Base-by-base conservation (phyloP, 768 basidiomycete genomes). In the Suillus decipiens region DNA sequence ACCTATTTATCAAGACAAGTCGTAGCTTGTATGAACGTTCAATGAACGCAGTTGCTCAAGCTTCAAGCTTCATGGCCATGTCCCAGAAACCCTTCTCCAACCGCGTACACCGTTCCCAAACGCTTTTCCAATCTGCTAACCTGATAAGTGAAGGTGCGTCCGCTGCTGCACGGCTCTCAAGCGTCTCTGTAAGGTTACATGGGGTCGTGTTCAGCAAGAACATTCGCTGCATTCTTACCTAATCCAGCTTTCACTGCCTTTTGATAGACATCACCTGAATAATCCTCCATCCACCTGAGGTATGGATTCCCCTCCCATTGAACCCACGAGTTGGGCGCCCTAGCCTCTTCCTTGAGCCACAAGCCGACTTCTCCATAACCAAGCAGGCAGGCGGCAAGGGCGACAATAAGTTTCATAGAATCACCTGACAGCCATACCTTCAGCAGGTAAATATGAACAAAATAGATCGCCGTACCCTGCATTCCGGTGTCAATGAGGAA, bases 351-450 rank as follows among this genome's bases (percentile, higher is more conserved):
- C 72, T 86, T 83, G 37, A 98, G 77, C 88, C 93, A 92, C 45
- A 93, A 76, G 1, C 95, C 95, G 0, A 95, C 93, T 72, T 96
- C 92, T 12, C 95, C 95, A 71, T 97, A 98, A 2, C 95, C 96
- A 0, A 96, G 77, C 10, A 96, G 79, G 72, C 96, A 98, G 9
- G 92, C 89, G 11, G 90, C 86, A 1, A 95, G 81, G 0, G 92
- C 90, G 77, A 97, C 87, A n/a, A 89, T 71, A 6, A 96, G 77
- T 64, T 84, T 88, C 41, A 84, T 82, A 5, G 83, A 73, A 70
- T 95, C 93, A 0, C 93, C 92, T 85, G 61, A 28, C 22, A 45
- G 45, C 14, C 19, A 57, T 31, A 36, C 5, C 47, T 48, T 42
- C 22, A 37, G 22, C 36, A 43, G 67, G 33, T 4, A 17, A 60